These are phyloP conservation scores for Phialophora chinensis DNA, from an alignment of 2,329 filamentous ascomycete genomes.

Conservation along the genomic window DNA sequence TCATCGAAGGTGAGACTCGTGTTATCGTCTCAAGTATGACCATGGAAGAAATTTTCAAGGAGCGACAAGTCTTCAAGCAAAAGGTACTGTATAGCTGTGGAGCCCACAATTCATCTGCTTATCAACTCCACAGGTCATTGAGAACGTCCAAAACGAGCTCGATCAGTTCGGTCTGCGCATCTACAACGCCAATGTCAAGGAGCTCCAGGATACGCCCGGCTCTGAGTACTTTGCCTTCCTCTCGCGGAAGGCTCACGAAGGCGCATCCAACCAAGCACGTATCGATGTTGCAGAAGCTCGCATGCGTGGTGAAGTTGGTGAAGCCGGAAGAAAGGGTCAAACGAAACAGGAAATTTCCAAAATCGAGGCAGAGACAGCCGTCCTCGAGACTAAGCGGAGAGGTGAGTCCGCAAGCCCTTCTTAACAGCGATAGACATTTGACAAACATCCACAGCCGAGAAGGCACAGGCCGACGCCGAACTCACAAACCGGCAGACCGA, in stretches of 20 bases:
- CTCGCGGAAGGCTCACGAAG: conserved; percentile 82
- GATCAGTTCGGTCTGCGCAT: conserved; percentile 77
- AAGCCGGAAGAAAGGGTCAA: conserved; percentile 77
- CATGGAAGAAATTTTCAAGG: conserved; percentile 89
- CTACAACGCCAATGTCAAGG: conserved; percentile 80
- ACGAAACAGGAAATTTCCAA: conserved; percentile 87
- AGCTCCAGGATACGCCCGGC: conserved; percentile 80
- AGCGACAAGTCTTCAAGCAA: conserved; percentile 76
- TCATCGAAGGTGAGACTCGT: conserved; percentile 86
- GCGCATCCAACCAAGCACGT: conserved; percentile 79
- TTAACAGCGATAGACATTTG: background rate
- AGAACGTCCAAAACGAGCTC: conserved; percentile 78
- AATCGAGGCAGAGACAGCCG: conserved; percentile 83
- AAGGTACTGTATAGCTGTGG: conserved; percentile 57
- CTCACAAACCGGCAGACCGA: conserved; percentile 74
- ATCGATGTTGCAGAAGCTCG: conserved; percentile 65
- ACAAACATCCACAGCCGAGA: conserved; percentile 62
- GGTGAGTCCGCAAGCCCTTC: background rate
- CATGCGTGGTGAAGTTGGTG: conserved; percentile 66
- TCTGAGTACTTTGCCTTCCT: conserved; percentile 85
- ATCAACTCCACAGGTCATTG: conserved; percentile 59
- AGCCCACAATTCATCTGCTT: background rate
- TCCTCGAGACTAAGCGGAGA: conserved; percentile 82
- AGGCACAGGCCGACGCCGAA: conserved; percentile 76
- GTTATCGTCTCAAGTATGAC: conserved; percentile 85